A percentile compares a stretch with the other conserved stretches of the same genome.
Conservation (phyloP, 2,329 filamentous ascomycete species). For the Sporothrix pseudoabietina region DNA sequence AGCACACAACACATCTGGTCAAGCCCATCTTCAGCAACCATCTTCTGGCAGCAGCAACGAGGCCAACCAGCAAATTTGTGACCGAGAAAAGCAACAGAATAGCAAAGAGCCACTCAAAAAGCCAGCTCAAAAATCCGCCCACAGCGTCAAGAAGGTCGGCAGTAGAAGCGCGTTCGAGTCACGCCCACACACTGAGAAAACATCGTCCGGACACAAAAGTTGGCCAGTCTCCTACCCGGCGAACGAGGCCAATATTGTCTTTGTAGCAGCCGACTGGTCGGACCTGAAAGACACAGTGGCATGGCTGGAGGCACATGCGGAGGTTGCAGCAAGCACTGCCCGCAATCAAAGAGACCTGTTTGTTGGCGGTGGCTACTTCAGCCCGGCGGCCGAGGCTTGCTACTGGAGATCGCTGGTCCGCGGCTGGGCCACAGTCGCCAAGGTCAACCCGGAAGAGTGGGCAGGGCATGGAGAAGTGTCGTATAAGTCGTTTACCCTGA, state of each 20-base stretch:
- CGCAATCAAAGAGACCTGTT: constrained; percentile 47
- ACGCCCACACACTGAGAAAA: not conserved
- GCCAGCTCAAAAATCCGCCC: not conserved
- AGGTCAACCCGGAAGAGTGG: constrained; percentile 43
- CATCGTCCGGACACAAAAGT: constrained; percentile 29
- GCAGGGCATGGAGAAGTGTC: constrained; percentile 42
- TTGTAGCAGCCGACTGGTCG: constrained; percentile 51
- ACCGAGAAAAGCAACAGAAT: not conserved
- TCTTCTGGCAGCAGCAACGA: not conserved
- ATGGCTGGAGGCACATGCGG: constrained; percentile 48
- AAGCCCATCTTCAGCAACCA: constrained; percentile 43
- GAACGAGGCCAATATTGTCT: constrained; percentile 47
- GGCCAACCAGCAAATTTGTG: not conserved
- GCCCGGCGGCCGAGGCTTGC: constrained; percentile 50
- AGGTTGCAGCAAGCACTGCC: constrained; percentile 47
- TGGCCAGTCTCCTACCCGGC: constrained; percentile 45
- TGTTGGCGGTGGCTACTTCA: constrained; percentile 46
- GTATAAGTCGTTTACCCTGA: constrained; percentile 47
- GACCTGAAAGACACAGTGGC: constrained; percentile 48
- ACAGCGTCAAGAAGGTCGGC: not conserved
- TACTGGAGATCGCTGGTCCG: constrained; percentile 53
- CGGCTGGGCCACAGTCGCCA: constrained; percentile 48
- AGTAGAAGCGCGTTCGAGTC: not conserved
- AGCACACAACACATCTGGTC: constrained; percentile 50
- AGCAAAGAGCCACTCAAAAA: not conserved